Evolutionary conservation across 2,329 filamentous ascomycete species (phyloP), one percentile per base, ranked within the genome.

Genomic region (Penicillium verrucosum): DNA sequence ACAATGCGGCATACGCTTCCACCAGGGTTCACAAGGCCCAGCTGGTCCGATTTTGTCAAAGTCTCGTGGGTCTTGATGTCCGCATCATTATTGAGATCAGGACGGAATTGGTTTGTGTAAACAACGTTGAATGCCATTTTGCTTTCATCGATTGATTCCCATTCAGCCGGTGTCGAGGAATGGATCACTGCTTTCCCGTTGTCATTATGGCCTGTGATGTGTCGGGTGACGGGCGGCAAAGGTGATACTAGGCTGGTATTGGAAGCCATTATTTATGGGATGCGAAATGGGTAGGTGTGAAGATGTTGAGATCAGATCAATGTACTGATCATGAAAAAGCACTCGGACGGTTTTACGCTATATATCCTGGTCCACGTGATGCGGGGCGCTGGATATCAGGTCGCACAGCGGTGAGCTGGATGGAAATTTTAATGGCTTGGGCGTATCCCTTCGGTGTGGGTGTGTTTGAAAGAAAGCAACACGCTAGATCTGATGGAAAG

Each of bases 1-100:
- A 82, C 78, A 53, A 78, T 72, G 1, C 79, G 75, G 29, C 75
- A 75, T 0, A 81, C 76, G 0, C 73, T 77, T 38, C 79, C 79
- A 4, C 67, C 62, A 5, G 68, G 65, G 16, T 71, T 75, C 14
- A 76, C 74, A 1, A 77, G 62, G 0, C 76, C 75, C 11, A 75
- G 60, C 6, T 65, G 63, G 6, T 65, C 65, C 0, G 60, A 62
- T 7, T 63, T 29, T 2, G 64, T 51, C 47, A 73, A 21, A 8
- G 66, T 37, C 18, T 75, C 66, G 62, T 77, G 68, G 9, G 64
- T 51, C 21, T 59, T 57, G 44, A 77, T 42, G 60, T 78, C 76
- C 6, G 63, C 59, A 18, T 75, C 68, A 18, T 67, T 50, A 61
- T 68, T 76, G 21, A 78, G 57, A 52, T 73, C 54, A 0, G 72